Evolutionary conservation across 352 stramenopile genomes (phyloP).

Genomic region (Phytophthora melonis): DNA sequence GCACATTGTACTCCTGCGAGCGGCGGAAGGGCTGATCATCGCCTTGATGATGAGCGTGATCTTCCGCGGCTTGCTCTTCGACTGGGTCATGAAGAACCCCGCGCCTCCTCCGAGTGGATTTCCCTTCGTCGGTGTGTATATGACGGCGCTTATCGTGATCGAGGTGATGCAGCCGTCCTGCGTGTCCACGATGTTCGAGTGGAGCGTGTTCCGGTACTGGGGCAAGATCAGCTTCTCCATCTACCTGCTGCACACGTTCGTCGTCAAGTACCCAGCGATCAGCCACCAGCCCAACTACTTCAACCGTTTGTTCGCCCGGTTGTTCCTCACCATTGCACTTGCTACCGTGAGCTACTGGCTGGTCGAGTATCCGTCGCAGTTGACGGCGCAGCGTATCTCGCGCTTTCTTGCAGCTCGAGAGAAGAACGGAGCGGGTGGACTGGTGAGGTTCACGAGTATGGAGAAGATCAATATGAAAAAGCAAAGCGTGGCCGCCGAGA

Average conservation of each 20-base stretch:
- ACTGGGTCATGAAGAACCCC: conserved; percentile 45
- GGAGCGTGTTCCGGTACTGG: conserved; percentile 42
- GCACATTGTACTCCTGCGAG: conserved; percentile 27
- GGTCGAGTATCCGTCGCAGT: conserved; percentile 58
- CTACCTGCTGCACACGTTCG: conserved; percentile 54
- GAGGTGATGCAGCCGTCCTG: conserved; percentile 49
- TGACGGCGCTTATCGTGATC: conserved; percentile 45
- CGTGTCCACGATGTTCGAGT: conserved; percentile 50
- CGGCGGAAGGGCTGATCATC: conserved; percentile 25
- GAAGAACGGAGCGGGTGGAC: conserved; percentile 7
- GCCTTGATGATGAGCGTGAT: conserved; percentile 41
- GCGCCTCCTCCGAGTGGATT: conserved; percentile 22
- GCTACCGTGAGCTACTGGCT: conserved; percentile 43
- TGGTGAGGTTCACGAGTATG: conserved; percentile 25
- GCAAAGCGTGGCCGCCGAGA: conserved; percentile 2
- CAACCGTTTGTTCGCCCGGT: conserved; percentile 46
- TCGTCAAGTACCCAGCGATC: conserved; percentile 34
- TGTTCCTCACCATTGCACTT: conserved; percentile 38
- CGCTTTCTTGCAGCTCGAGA: conserved; percentile 31
- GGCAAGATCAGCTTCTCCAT: conserved; percentile 62
- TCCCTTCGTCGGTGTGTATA: conserved; percentile 36
- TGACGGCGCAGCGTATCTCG: conserved; percentile 41
- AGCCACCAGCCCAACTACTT: conserved; percentile 39
- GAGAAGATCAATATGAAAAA: conserved; percentile 25
- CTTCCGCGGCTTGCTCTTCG: conserved; percentile 44